phyloP scores from a whole-genome alignment of 352 stramenopile genomes.

The Peronospora farinosa region DNA sequence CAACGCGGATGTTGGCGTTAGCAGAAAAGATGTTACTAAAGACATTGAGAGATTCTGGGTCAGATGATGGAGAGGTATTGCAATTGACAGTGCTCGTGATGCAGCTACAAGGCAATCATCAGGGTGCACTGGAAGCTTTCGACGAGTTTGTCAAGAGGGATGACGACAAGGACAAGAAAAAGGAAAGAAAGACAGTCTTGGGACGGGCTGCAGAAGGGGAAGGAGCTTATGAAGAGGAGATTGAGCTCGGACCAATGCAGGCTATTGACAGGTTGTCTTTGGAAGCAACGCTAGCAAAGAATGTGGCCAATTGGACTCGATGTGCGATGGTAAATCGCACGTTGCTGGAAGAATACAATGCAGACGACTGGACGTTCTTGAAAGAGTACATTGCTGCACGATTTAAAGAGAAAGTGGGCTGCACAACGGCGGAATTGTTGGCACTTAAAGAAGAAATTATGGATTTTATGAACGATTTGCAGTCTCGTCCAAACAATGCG shows the following conservation, averaged over 20 bases:
- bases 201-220: conserved; percentile 60
- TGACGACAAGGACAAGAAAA: conserved; percentile 19
- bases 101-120: conserved; percentile 60
- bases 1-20: conserved; percentile 66
- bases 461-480: conserved; percentile 40
- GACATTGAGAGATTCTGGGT: conserved; percentile 49
- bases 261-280: conserved; percentile 66
- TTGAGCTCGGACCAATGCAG: conserved; percentile 78
- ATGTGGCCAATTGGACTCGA: conserved; percentile 45
- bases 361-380: conserved; percentile 80
- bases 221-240: conserved; percentile 75
- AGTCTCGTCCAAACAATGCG: conserved; percentile 40
- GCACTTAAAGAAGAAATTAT: conserved; percentile 24
- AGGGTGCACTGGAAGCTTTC: conserved; percentile 61
- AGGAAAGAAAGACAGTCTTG: conserved; percentile 27
- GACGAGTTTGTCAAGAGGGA: conserved; percentile 51
- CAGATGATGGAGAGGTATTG: conserved; percentile 60
- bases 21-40: conserved; percentile 81
- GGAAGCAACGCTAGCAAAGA: conserved; percentile 54
- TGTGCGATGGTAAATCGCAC: conserved; percentile 45
- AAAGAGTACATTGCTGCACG: conserved; percentile 51
- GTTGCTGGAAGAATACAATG: conserved; percentile 66
- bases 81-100: conserved; percentile 69
- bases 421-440: conserved; percentile 19
- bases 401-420: conserved; percentile 29